Conservation (phyloP, 352 stramenopile species). For the Phytophthora megakarya region DNA sequence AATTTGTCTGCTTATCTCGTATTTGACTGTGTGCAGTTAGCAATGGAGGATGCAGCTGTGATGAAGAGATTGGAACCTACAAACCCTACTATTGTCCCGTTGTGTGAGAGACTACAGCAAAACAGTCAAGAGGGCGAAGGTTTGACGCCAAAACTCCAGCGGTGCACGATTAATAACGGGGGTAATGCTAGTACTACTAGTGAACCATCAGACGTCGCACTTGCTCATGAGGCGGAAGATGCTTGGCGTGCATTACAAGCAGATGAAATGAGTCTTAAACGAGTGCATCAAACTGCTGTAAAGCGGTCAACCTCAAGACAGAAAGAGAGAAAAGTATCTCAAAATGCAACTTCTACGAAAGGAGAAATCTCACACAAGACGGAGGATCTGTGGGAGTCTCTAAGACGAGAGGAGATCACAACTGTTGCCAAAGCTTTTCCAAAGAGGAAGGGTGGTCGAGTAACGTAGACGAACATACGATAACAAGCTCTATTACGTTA, state of each 20-base stretch:
- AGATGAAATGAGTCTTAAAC: slow-evolving; percentile 50
- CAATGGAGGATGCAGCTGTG: slow-evolving; percentile 31
- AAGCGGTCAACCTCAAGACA: slow-evolving; percentile 12
- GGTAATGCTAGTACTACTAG: neutral
- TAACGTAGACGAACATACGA: neutral
- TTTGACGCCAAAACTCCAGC: slow-evolving; percentile 8
- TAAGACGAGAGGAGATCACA: slow-evolving; percentile 35
- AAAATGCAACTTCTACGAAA: neutral
- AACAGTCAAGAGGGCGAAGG: slow-evolving; percentile 13
- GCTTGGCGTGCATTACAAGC: slow-evolving; percentile 62
- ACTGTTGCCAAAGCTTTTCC: slow-evolving; percentile 37
- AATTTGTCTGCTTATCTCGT: neutral
- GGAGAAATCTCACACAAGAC: slow-evolving; percentile 45
- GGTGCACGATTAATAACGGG: slow-evolving; percentile 6
- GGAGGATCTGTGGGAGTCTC: slow-evolving; percentile 39
- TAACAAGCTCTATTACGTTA: slow-evolving; percentile 18
- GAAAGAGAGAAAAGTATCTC: slow-evolving; percentile 3
- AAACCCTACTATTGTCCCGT: slow-evolving; percentile 40
- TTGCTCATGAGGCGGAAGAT: slow-evolving; percentile 30
- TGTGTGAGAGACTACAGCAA: slow-evolving; percentile 30
- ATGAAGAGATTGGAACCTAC: slow-evolving; percentile 45
- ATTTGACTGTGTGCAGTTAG: slow-evolving; percentile 29
- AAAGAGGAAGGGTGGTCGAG: slow-evolving; percentile 6
- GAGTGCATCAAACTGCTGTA: slow-evolving; percentile 1
- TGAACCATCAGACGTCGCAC: neutral